Evolutionary conservation across 1,284 basidiomycete species (phyloP), one percentile per base, ranked within the genome.

Genomic region (Rhodotorula mucilaginosa): DNA sequence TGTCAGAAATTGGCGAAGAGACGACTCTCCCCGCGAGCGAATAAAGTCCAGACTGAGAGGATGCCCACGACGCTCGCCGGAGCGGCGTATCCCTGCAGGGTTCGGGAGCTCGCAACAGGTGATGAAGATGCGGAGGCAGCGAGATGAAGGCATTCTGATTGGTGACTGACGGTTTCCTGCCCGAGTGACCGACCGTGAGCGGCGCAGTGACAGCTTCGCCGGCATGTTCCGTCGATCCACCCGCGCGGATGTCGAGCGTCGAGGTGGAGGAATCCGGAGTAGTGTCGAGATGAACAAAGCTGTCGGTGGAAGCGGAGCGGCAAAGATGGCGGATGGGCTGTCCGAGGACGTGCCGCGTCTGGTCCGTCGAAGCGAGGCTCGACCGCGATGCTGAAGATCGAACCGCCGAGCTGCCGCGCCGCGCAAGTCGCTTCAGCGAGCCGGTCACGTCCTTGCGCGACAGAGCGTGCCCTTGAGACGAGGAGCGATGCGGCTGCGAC

Each of bases 91-190:
- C 67, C 26, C 21, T 26, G 1, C 15, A 5, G 0, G 31, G 57
- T 26, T 69, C 70, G 1, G 68, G 68, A 10, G 63, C 58, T 10
- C 63, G 67, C 19, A 74, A 52, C 10, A 74, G 66, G 57, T 74
- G 73, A 39, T 74, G 73, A 0, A 74, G 66, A 34, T 70, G 73
- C 15, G 73, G 73, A 10, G 73, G 73, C 12, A 74, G 68, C 2
- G 70, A 70, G 13, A 74, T 58, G 73, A 72, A 72, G 4, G 73
- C 70, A 54, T 74, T 74, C 58, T 74, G 29, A 61, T 52, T 1
- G 62, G 58, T 5, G 62, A 65, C n/a, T 29, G 65, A 15, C 52
- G 69, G 46, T 34, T 23, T 39, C 3, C 31, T 58, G 44, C 54
- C 29, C 44, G 13, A 31, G 18, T 1, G 58, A 39, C 16, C 26